phyloP scores from a whole-genome alignment of 306 rosid species.

The Purshia tridentata region DNA sequence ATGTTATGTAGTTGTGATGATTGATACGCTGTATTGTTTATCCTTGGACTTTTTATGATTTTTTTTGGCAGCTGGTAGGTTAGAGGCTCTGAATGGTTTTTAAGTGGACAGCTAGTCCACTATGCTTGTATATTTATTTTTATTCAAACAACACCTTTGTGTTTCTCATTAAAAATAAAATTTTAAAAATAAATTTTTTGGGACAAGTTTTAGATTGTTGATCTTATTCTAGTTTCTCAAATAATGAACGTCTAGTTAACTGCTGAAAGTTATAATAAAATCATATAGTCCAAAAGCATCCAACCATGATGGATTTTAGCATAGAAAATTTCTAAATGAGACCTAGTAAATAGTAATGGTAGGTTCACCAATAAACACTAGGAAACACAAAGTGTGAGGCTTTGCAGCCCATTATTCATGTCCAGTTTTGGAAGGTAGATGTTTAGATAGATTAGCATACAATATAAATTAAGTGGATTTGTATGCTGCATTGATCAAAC shows the following conservation, averaged over 20 bases:
- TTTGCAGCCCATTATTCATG: not conserved
- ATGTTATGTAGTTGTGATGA: too few species aligned
- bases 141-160: not conserved
- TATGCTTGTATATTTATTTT: too few species aligned
- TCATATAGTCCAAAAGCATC: slow-evolving; percentile 10
- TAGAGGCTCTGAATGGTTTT: not conserved
- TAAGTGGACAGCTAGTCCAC: not conserved
- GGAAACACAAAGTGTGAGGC: not conserved
- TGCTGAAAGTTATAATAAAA: not conserved
- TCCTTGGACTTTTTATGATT: too few species aligned
- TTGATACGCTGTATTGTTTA: too few species aligned
- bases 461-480: too few species aligned
- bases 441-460: not conserved
- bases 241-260: not conserved
- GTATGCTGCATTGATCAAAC: not conserved
- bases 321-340: not conserved
- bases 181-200: too few species aligned
- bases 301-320: not conserved
- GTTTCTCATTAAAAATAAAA: not conserved
- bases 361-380: not conserved
- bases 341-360: not conserved
- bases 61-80: not conserved
- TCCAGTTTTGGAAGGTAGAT: not conserved
- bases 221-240: not conserved
- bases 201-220: not conserved